Percentiles rank a stretch among this genome's conserved stretches.
Conservation (phyloP, 371 early-diverging fungal genomes). For the Quaeritorhiza haematococci region DNA sequence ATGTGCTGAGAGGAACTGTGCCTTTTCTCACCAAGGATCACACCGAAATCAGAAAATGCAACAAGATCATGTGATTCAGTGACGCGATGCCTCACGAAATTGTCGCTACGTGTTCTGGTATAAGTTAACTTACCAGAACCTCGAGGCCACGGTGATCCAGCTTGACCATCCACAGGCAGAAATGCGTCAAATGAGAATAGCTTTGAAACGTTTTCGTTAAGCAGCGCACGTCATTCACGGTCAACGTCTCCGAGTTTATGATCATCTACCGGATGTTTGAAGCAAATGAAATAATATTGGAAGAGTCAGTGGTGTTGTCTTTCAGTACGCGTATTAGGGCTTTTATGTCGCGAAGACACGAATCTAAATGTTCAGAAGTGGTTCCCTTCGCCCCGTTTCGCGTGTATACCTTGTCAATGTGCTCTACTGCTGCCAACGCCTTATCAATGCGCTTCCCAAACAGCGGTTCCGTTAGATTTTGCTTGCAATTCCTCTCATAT, state of each 20-base stretch:
- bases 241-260: slow-evolving; percentile 11
- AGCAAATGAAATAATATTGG: too few relatives aligned
- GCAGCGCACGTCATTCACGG: slow-evolving; percentile 23
- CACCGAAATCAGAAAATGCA: neutral
- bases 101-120: neutral
- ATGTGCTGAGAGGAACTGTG: slow-evolving; percentile 19
- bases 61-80: neutral
- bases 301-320: neutral
- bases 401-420: slow-evolving; percentile 28
- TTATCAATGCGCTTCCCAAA: slow-evolving; percentile 25
- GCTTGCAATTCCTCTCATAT: slow-evolving; percentile 21
- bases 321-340: neutral
- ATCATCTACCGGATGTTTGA: too few relatives aligned
- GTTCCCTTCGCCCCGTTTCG: neutral
- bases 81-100: neutral
- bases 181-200: slow-evolving; percentile 13
- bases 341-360: neutral
- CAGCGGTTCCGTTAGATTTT: slow-evolving; percentile 25
- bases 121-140: slow-evolving; percentile 20
- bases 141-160: slow-evolving; percentile 22
- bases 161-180: slow-evolving; percentile 24
- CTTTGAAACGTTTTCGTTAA: slow-evolving; percentile 21
- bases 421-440: slow-evolving; percentile 14
- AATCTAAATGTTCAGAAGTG: neutral
- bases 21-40: slow-evolving; percentile 1